These are phyloP conservation scores for Torulaspora globosa DNA, from an alignment of 1,139 yeast genomes.

Conservation along the genomic window DNA sequence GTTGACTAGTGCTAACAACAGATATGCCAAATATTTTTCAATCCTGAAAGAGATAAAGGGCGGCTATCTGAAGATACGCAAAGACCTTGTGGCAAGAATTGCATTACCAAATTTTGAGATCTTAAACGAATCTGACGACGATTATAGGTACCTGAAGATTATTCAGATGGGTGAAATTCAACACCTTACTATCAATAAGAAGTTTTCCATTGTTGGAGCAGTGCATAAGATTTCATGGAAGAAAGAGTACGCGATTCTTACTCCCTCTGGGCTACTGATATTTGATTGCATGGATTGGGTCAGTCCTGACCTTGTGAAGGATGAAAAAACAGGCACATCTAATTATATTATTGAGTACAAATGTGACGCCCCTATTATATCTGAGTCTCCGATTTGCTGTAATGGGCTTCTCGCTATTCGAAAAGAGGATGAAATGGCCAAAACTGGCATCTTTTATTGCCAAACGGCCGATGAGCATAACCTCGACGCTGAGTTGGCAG, in stretches of 20 bases:
- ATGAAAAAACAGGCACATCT: slow-evolving; percentile 25
- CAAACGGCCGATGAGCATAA: slow-evolving; percentile 11
- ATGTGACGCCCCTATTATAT: slow-evolving; percentile 10
- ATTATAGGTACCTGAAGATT: slow-evolving; percentile 27
- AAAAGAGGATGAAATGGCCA: slow-evolving; percentile 14
- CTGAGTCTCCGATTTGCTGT: slow-evolving; percentile 16
- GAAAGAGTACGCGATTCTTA: slow-evolving; percentile 42
- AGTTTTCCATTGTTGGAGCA: slow-evolving; percentile 31
- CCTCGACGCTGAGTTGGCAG: slow-evolving; percentile 2
- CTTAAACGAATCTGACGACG: slow-evolving; percentile 18
- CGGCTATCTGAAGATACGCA: slow-evolving; percentile 30
- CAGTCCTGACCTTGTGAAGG: slow-evolving; percentile 25
- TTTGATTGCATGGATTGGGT: slow-evolving; percentile 39
- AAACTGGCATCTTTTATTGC: slow-evolving; percentile 3
- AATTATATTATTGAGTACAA: slow-evolving; percentile 33
- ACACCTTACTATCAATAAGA: slow-evolving; percentile 19
- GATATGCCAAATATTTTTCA: slow-evolving; percentile 25
- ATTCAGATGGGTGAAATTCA: slow-evolving; percentile 34
- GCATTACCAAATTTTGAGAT: slow-evolving; percentile 22
- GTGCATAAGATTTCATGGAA: slow-evolving; percentile 39
- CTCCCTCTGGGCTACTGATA: slow-evolving; percentile 44
- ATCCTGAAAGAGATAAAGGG: slow-evolving; percentile 33
- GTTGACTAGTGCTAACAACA: slow-evolving; percentile 11
- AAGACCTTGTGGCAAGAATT: slow-evolving; percentile 19
- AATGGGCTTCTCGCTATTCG: slow-evolving; percentile 27